phyloP scores from a whole-genome alignment of 352 stramenopile species.

The Blastocystis sp. region DNA sequence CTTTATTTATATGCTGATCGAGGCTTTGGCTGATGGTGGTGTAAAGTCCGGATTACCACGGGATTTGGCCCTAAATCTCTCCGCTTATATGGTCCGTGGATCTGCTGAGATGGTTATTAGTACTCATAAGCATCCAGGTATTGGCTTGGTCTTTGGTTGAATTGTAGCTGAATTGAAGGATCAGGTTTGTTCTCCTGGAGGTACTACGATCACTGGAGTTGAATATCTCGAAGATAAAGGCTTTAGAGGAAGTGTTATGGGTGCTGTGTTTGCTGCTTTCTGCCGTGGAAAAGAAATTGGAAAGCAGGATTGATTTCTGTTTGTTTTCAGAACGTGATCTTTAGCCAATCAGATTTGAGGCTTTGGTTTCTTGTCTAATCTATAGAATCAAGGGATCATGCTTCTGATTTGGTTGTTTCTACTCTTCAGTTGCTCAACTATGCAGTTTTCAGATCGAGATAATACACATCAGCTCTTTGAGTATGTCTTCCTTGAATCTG shows the following conservation, averaged over 20 bases:
- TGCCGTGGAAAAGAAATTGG: constrained; percentile 65
- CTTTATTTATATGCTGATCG: constrained; percentile 80
- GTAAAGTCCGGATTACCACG: constrained; percentile 75
- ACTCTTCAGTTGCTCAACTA: neutral
- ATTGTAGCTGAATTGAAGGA: constrained; percentile 72
- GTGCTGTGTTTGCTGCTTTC: constrained; percentile 66
- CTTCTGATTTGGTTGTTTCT: neutral
- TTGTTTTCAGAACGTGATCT: constrained; percentile 44
- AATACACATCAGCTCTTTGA: constrained; percentile 46
- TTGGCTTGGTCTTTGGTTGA: neutral
- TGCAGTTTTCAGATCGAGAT: constrained; percentile 18
- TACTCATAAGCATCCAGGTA: constrained; percentile 74
- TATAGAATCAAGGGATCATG: neutral
- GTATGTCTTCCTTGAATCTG: constrained; percentile 20
- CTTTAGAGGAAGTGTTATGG: constrained; percentile 67
- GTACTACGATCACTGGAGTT: constrained; percentile 77
- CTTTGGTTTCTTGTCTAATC: neutral
- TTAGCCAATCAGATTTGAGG: constrained; percentile 31
- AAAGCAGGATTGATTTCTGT: constrained; percentile 60
- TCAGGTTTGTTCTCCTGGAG: constrained; percentile 71
- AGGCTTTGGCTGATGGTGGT: constrained; percentile 77
- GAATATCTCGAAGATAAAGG: constrained; percentile 73
- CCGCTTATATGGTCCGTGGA: constrained; percentile 77
- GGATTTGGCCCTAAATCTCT: constrained; percentile 72
- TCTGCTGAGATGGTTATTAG: constrained; percentile 78